These are phyloP conservation scores for Microcera coccophila DNA, from an alignment of 2,329 filamentous ascomycete genomes.

Conservation along the genomic window DNA sequence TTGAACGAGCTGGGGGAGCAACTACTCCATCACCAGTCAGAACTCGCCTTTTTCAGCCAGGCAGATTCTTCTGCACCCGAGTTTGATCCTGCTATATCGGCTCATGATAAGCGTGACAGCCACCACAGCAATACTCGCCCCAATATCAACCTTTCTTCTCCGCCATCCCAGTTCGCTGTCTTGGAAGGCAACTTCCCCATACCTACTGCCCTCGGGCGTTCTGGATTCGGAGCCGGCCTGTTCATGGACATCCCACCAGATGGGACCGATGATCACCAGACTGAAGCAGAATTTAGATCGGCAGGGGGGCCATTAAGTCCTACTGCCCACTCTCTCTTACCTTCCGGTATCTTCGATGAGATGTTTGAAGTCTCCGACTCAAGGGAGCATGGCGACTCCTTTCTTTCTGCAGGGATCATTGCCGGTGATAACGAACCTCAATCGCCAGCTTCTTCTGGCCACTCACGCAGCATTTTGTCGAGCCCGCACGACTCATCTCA, in stretches of 20 bases:
- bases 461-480: constrained; percentile 54
- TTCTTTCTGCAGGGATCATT: constrained; percentile 29
- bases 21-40: constrained; percentile 42
- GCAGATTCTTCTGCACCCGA: constrained; percentile 44
- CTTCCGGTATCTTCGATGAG: constrained; percentile 63
- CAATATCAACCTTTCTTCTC: constrained; percentile 37
- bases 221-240: constrained; percentile 50
- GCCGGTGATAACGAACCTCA: constrained; percentile 46
- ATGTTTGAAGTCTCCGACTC: constrained; percentile 55
- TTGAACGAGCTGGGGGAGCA: constrained; percentile 46
- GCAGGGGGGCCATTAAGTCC: constrained; percentile 71
- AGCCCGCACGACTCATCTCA: constrained; percentile 60
- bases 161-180: constrained; percentile 37
- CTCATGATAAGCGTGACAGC: constrained; percentile 46
- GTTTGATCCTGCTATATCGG: constrained; percentile 41
- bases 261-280: constrained; percentile 40
- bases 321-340: constrained; percentile 68
- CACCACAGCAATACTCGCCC: constrained; percentile 47
- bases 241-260: constrained; percentile 49
- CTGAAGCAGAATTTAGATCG: constrained; percentile 59
- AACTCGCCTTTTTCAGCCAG: constrained; percentile 44
- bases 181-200: constrained; percentile 44
- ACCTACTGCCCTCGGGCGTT: constrained; percentile 51
- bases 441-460: constrained; percentile 58
- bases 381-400: constrained; percentile 26